Evolutionary conservation across 1,284 basidiomycete genomes (phyloP), one percentile per base, ranked within the genome.

Genomic region (Cryptococcus sp.): DNA sequence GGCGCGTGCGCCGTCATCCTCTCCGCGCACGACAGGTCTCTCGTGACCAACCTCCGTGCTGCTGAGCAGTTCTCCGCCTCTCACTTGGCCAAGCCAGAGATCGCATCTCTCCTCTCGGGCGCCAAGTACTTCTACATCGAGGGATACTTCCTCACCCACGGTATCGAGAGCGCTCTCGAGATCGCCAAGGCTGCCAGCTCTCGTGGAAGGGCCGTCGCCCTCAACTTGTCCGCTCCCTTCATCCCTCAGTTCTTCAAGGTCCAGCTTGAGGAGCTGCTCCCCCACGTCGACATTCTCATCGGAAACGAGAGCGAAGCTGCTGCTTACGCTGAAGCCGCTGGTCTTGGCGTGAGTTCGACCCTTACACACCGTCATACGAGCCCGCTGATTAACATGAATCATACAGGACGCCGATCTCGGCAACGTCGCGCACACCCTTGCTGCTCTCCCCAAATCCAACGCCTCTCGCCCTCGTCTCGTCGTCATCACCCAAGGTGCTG

Each of bases 181-280:
- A 77, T 99, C 56, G 88, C 90, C 75, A 87, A 91, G 78, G 86
- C 88, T 70, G 89, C 91, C n/a, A 86, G 89, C 17, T 81, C 82
- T 50, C 83, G 84, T 17, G 85, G 87, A 71, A 96, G 95, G 85
- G 86, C 86, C 50, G 93, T 96, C 76, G 85, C 86, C 15, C 82
- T 98, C 73, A 99, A 99, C 84, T 85, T 99, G 68, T 96, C 93
- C 16, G 96, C 96, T 1, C 96, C 96, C 40, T 99, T 98, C 84
- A 96, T 99, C 77, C 83, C 91, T 56, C 89, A 95, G 80, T 96
- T 97, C 86, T 98, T 97, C 83, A 86, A 86, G 66, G 80, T 83
- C 3, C 88, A 93, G 72, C 82, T 97, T 42, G 84, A 90, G 68
- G 82, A 89, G 75, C 80, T 96, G 69, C 78, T 96, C 51, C 88